Conservation (phyloP, 768 basidiomycete species). For the Suillus subaureus region DNA sequence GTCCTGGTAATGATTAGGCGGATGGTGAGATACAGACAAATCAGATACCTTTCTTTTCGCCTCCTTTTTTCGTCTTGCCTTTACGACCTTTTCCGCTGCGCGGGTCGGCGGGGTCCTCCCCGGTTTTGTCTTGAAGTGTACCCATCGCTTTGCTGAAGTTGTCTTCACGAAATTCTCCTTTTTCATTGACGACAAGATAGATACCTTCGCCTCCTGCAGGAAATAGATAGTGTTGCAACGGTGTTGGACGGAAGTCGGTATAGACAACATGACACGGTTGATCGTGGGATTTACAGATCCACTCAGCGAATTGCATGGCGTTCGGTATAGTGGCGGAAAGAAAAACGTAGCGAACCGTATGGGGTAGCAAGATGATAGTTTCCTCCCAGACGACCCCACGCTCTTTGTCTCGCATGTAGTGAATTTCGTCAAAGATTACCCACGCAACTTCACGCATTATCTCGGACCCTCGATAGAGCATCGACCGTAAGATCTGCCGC, state of each 20-base stretch:
- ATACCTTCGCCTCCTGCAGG: conserved; percentile 97
- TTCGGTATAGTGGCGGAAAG: conserved; percentile 99
- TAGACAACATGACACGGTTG: conserved; percentile 99
- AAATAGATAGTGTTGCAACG: conserved; percentile 97
- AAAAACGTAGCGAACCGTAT: conserved; percentile 96
- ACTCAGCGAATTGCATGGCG: conserved; percentile 99
- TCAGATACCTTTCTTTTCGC: conserved; percentile 77
- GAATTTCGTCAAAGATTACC: conserved; percentile 99
- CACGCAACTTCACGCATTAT: conserved; percentile 99
- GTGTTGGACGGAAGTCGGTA: conserved; percentile 98
- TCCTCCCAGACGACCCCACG: conserved; percentile 99
- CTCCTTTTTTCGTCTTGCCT: conserved; percentile 94
- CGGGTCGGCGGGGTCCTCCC: conserved; percentile 92
- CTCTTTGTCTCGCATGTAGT: conserved; percentile 99
- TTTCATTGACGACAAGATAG: conserved; percentile 98
- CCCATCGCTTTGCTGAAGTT: conserved; percentile 99
- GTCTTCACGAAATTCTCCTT: conserved; percentile 95
- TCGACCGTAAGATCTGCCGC: conserved; percentile 92
- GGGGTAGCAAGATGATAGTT: conserved; percentile 95
- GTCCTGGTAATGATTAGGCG: conserved; percentile 47
- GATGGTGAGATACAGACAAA: not conserved
- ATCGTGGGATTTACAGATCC: conserved; percentile 96
- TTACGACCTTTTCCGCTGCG: conserved; percentile 84
- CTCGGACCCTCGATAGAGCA: conserved; percentile 98
- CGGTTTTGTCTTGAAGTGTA: conserved; percentile 77